These are phyloP conservation scores for Penicillium sp. DNA, from an alignment of 2,329 filamentous ascomycete species.

Conservation along the genomic window DNA sequence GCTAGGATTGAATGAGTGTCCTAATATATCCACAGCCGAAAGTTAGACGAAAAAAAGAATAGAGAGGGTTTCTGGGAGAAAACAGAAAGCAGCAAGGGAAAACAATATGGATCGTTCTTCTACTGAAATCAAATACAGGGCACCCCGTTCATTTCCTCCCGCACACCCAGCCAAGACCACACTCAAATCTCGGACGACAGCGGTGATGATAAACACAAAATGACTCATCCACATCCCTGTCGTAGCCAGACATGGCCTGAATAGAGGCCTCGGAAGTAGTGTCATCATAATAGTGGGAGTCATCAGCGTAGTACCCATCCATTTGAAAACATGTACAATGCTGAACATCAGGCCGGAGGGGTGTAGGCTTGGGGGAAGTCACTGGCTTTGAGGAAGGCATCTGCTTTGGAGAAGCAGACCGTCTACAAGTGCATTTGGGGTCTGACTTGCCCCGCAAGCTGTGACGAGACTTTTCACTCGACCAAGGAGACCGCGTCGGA, in stretches of 20 bases:
- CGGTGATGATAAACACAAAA: slow-evolving; percentile 1
- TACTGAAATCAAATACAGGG: background rate
- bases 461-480: background rate
- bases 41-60: background rate
- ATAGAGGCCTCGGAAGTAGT: background rate
- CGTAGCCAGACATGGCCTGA: background rate
- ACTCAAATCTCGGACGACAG: slow-evolving; percentile 4
- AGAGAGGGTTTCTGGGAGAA: background rate
- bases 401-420: background rate
- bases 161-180: slow-evolving; percentile 2
- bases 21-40: background rate
- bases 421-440: background rate
- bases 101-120: background rate
- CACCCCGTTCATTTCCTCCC: background rate
- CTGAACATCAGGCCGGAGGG: background rate
- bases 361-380: background rate
- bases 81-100: background rate
- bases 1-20: background rate
- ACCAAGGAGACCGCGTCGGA: background rate
- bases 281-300: background rate
- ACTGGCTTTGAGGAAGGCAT: background rate
- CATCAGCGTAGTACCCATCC: slow-evolving; percentile 1
- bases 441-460: background rate
- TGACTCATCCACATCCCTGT: background rate
- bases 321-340: background rate